Evolutionary conservation across 495 filamentous ascomycete genomes (phyloP).

Genomic region (Paragyromitra xinjiangensis): DNA sequence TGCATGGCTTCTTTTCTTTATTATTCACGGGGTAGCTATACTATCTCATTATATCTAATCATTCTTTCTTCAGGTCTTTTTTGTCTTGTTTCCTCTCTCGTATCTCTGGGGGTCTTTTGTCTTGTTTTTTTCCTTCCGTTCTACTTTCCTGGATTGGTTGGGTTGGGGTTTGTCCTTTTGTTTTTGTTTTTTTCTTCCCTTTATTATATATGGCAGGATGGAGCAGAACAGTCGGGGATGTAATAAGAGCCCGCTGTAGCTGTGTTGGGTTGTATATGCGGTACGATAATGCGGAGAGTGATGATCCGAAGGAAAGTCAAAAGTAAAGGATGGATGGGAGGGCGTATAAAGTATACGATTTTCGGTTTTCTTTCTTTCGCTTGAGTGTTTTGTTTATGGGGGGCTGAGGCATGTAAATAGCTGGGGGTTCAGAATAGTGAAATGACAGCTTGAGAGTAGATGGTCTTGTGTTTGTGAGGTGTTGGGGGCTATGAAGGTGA

Average conservation of each 20-base stretch:
- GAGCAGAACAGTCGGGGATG: slow-evolving; percentile 27
- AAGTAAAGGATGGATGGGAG: neutral
- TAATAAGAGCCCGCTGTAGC: slow-evolving; percentile 39
- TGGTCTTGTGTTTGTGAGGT: no score
- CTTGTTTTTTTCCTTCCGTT: slow-evolving; percentile 15
- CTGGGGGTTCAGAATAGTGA: no score
- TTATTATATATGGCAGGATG: neutral
- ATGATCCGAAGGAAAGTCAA: neutral
- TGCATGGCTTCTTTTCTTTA: slow-evolving; percentile 24
- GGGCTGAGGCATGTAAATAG: no score
- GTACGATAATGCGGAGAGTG: slow-evolving; percentile 36
- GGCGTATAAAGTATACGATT: slow-evolving; percentile 20
- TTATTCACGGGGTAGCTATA: slow-evolving; percentile 37
- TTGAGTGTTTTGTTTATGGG: neutral
- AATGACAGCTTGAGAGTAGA: no score
- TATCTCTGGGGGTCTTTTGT: neutral
- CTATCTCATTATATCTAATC: slow-evolving; percentile 49
- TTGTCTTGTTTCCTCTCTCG: slow-evolving; percentile 14
- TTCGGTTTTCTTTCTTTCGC: neutral
- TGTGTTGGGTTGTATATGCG: slow-evolving; percentile 14
- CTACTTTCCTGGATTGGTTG: slow-evolving; percentile 33
- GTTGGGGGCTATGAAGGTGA: no score
- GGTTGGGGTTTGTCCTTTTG: slow-evolving; percentile 27
- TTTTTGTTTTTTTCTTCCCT: slow-evolving; percentile 1
- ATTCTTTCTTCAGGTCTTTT: slow-evolving; percentile 27